Evolutionary conservation across 2,329 filamentous ascomycete genomes (phyloP), one percentile per base, ranked within the genome.

Genomic region (Microcera coccophila): DNA sequence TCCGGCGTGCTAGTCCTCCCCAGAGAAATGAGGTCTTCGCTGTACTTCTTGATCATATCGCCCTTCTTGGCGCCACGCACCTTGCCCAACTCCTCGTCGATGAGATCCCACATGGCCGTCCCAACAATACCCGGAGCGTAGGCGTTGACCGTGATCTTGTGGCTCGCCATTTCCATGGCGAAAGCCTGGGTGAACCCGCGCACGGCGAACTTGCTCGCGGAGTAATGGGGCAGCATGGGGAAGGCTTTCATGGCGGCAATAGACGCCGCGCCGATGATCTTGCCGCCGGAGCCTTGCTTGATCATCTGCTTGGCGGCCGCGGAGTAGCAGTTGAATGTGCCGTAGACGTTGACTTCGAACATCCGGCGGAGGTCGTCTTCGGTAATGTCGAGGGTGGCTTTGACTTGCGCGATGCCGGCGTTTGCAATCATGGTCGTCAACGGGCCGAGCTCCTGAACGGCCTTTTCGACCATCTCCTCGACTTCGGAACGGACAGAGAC

Each of bases 61-160:
- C 76, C 76, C 52, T 72, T 76, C 53, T 69, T 62, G 0, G 66
- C 64, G 0, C 75, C 79, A 43, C 70, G 69, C 57, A 75, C 70
- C 22, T 46, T 42, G 7, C 22, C 47, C n/a, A 55, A 48, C 44
- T 75, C 74, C 48, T 78, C 74, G 47, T 85, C 83, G 41, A 86
- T 84, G 2, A 78, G 57, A 35, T 85, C 81, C 82, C 82, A 86
- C 81, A 85, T 85, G 0, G 70, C 67, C 0, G 81, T 85, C 0
- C 75, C 79, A 0, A 86, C 80, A 36, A 86, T 83, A 0, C 83
- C 83, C 0, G 82, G 82, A 0, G 79, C 81, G 53, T 85, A 85
- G 0, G 76, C 74, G 51, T 86, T 86, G 16, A 76, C 81, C 0
- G 78, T 84, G 58, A 87, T 85, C 44, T 78, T 70, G 57, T 85